Conservation (phyloP, 352 stramenopile genomes). For the Phytopythium aichiense region DNA sequence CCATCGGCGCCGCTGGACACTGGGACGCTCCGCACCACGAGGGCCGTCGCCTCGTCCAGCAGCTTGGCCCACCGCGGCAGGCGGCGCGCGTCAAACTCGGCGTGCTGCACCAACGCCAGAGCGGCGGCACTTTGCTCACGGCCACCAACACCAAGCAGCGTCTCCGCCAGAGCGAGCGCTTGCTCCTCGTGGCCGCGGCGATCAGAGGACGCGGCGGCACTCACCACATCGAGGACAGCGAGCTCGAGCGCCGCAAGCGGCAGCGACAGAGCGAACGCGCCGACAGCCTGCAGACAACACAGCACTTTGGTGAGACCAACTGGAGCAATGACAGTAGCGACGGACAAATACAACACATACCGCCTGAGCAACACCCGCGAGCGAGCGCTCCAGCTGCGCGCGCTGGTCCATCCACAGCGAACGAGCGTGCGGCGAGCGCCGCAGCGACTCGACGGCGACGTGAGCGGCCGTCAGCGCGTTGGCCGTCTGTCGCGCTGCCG, state of each 20-base stretch:
- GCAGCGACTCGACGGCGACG: neutral
- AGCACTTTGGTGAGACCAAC: neutral
- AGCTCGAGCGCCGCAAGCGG: conserved; percentile 4
- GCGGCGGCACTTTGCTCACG: neutral
- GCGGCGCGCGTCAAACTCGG: conserved; percentile 44
- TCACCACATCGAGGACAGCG: neutral
- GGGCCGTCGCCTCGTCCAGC: conserved; percentile 23
- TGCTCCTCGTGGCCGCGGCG: neutral
- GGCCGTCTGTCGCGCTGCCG: conserved; percentile 27
- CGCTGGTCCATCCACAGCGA: neutral
- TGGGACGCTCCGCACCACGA: neutral
- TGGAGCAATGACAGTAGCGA: neutral
- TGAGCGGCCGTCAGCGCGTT: conserved; percentile 43
- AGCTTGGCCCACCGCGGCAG: conserved; percentile 49
- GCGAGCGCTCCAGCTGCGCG: neutral
- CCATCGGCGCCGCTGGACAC: conserved; percentile 1
- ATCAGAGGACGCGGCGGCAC: neutral
- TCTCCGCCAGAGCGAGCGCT: conserved; percentile 23
- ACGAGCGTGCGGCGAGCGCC: neutral
- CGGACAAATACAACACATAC: neutral
- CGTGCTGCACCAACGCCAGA: conserved; percentile 31
- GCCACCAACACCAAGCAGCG: conserved; percentile 21
- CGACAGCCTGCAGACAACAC: neutral
- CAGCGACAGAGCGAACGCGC: conserved; percentile 1
- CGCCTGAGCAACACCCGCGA: neutral